A percentile compares a stretch with the other conserved stretches of the same genome.
phyloP scores from a whole-genome alignment of 1,284 basidiomycete genomes.

The Laetiporus sulphureus region DNA sequence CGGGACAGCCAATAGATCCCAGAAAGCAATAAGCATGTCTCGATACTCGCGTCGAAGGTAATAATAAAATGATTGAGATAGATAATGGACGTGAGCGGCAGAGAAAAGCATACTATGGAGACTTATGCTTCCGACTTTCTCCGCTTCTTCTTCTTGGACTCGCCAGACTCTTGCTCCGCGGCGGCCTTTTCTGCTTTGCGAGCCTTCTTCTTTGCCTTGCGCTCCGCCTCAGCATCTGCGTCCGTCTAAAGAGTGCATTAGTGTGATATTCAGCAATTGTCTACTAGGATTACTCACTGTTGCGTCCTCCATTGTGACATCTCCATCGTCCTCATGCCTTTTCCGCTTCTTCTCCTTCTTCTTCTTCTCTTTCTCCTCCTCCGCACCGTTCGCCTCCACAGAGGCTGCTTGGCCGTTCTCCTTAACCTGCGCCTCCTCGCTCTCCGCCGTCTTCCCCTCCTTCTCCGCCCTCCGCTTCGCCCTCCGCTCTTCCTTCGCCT shows the following conservation, averaged over 20 bases:
- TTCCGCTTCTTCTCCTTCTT: conserved; percentile 67
- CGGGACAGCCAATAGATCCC: too few relatives aligned
- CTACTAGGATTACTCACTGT: too few relatives aligned
- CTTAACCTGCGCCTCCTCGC: conserved; percentile 37
- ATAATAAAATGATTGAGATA: too few relatives aligned
- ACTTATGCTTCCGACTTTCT: conserved; percentile 52
- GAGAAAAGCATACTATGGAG: too few relatives aligned
- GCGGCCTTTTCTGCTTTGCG: conserved; percentile 66
- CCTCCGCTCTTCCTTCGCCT: conserved; percentile 72
- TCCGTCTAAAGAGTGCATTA: too few relatives aligned
- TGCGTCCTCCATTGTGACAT: conserved; percentile 32
- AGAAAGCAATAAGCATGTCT: too few relatives aligned
- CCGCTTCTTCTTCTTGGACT: conserved; percentile 68
- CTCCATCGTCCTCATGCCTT: conserved; percentile 65
- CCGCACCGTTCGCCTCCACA: conserved; percentile 38
- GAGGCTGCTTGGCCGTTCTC: too few relatives aligned
- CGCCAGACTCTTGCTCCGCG: conserved; percentile 32
- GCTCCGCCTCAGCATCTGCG: conserved; percentile 65
- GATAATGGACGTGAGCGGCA: too few relatives aligned
- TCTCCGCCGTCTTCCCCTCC: conserved; percentile 36
- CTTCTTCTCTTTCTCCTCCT: conserved; percentile 30
- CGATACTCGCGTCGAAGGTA: too few relatives aligned
- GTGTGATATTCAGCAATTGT: too few relatives aligned
- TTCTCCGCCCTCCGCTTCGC: conserved; percentile 65
- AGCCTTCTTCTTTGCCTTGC: conserved; percentile 67